A percentile compares a stretch with the other conserved stretches of the same genome.
These are phyloP conservation scores for Adansonia rubrostipa DNA, from an alignment of 441 rosid species.

Conservation along the genomic window DNA sequence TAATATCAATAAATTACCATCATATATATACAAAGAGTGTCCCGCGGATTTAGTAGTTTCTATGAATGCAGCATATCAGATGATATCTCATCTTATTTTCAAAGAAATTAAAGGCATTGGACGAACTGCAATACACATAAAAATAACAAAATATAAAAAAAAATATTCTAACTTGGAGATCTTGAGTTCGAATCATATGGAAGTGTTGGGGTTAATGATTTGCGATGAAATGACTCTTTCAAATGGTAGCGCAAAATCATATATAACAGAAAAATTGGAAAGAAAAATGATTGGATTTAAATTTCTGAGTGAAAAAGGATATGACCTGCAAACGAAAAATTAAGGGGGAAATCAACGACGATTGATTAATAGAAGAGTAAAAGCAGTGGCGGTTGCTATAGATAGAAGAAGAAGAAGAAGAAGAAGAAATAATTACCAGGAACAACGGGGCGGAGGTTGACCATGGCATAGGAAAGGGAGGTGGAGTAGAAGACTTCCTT, in stretches of 20 bases:
- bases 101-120: too few relatives aligned
- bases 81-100: neutral
- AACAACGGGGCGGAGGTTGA: slow-evolving; percentile 46
- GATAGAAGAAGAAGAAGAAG: neutral
- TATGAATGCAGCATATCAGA: neutral
- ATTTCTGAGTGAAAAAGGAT: slow-evolving; percentile 36
- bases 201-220: too few relatives aligned
- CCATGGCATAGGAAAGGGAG: slow-evolving; percentile 43
- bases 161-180: too few relatives aligned
- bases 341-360: slow-evolving; percentile 1
- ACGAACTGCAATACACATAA: too few relatives aligned
- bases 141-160: too few relatives aligned
- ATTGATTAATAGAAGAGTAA: neutral
- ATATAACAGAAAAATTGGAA: neutral
- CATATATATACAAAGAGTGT: neutral
- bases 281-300: neutral
- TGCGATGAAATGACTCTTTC: neutral
- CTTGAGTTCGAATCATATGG: too few relatives aligned
- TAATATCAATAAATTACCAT: neutral
- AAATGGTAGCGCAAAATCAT: neutral
- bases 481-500: slow-evolving; percentile 43
- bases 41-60: neutral
- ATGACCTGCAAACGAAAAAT: slow-evolving; percentile 47
- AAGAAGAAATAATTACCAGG: slow-evolving; percentile 34
- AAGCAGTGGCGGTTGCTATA: neutral